Percentiles rank a stretch among this genome's conserved stretches.
Conservation (phyloP, 2,329 filamentous ascomycete genomes). For the Furcasterigmium furcatum region DNA sequence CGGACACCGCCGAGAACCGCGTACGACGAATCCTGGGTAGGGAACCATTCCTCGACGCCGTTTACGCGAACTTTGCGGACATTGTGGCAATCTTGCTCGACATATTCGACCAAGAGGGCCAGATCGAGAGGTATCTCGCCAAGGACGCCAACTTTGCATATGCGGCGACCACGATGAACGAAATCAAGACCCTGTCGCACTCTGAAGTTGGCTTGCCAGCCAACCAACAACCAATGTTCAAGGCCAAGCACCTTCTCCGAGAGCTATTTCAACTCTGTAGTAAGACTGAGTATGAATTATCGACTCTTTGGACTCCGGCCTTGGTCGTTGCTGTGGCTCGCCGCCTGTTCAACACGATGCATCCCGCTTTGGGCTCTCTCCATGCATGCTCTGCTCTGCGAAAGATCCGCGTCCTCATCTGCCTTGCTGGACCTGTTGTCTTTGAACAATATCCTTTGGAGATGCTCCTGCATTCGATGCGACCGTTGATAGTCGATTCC, state of each 20-base stretch:
- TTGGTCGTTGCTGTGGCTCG: slow-evolving; percentile 73
- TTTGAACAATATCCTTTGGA: slow-evolving; percentile 79
- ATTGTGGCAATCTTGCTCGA: slow-evolving; percentile 76
- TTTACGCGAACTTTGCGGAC: slow-evolving; percentile 70
- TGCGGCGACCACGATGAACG: slow-evolving; percentile 60
- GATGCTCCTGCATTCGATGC: slow-evolving; percentile 80
- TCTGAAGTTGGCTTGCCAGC: slow-evolving; percentile 65
- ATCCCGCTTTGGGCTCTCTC: slow-evolving; percentile 79
- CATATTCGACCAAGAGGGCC: slow-evolving; percentile 73
- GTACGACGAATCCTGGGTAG: slow-evolving; percentile 68
- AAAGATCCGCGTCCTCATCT: slow-evolving; percentile 79
- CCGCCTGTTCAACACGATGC: slow-evolving; percentile 75
- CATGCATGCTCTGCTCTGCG: slow-evolving; percentile 84
- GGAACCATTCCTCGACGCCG: slow-evolving; percentile 57
- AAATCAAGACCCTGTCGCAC: slow-evolving; percentile 67
- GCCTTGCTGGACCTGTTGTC: slow-evolving; percentile 71
- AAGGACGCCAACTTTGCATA: slow-evolving; percentile 56
- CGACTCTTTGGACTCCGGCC: slow-evolving; percentile 70
- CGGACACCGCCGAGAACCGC: slow-evolving; percentile 57
- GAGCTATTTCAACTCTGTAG: slow-evolving; percentile 77
- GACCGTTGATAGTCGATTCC: slow-evolving; percentile 74
- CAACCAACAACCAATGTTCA: slow-evolving; percentile 86
- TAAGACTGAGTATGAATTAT: slow-evolving; percentile 62
- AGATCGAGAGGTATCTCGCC: slow-evolving; percentile 64
- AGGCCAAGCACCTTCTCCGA: slow-evolving; percentile 69